Evolutionary conservation across 2,329 filamentous ascomycete genomes (phyloP).

Genomic region (Fusarium lateritium): DNA sequence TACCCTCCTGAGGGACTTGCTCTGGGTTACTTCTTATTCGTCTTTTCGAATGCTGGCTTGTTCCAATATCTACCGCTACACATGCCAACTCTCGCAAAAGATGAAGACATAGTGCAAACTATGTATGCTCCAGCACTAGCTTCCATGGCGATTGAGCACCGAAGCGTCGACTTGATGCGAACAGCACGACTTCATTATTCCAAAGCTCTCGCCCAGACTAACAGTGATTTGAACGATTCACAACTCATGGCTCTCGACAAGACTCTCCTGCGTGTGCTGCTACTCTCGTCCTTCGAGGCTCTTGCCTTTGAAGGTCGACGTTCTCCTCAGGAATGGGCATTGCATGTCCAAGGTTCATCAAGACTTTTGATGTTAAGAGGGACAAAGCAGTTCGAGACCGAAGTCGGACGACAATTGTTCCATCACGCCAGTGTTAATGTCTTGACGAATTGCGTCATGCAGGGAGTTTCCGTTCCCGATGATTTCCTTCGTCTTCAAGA

Average conservation of each 20-base stretch:
- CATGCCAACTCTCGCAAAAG: neutral
- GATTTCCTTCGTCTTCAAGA: slow-evolving; percentile 1
- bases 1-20: slow-evolving; percentile 2
- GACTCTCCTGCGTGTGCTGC: neutral
- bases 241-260: neutral
- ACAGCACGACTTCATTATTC: slow-evolving; percentile 12
- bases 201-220: slow-evolving; percentile 2
- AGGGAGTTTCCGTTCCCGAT: neutral
- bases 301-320: slow-evolving; percentile 4
- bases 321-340: slow-evolving; percentile 2
- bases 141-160: slow-evolving; percentile 9
- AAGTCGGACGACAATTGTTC: slow-evolving; percentile 1
- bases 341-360: slow-evolving; percentile 4
- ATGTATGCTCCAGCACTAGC: slow-evolving; percentile 10
- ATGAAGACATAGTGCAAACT: slow-evolving; percentile 9
- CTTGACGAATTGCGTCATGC: slow-evolving; percentile 13
- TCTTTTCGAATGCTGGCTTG: neutral
- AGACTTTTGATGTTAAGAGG: slow-evolving; percentile 2
- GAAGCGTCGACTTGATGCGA: neutral
- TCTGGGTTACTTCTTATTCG: neutral
- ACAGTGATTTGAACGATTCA: neutral
- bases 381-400: slow-evolving; percentile 2
- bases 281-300: slow-evolving; percentile 1
- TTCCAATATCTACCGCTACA: slow-evolving; percentile 4
- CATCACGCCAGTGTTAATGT: slow-evolving; percentile 12